Conservation (phyloP, 2,329 filamentous ascomycete species). For the Ilyonectria mors-panacis region DNA sequence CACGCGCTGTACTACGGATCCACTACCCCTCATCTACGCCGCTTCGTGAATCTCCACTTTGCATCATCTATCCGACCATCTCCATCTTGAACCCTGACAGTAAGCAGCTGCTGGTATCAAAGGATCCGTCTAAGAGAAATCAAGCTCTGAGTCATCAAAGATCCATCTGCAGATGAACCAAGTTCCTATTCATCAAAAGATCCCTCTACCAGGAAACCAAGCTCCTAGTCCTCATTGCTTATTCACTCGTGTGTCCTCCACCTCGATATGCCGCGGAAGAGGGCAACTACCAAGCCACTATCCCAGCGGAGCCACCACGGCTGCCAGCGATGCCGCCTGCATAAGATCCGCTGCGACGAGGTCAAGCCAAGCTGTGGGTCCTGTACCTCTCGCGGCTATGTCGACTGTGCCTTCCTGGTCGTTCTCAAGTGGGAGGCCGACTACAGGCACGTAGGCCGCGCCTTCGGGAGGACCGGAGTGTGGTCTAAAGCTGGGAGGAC, state of each 20-base stretch:
- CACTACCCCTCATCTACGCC: background rate
- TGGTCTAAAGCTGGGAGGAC: slow-evolving; percentile 43
- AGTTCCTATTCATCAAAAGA: too few species aligned
- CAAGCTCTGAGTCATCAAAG: too few species aligned
- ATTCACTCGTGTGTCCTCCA: too few species aligned
- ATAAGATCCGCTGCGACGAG: slow-evolving; percentile 45
- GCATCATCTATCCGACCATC: background rate
- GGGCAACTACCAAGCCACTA: slow-evolving; percentile 24
- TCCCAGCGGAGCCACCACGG: slow-evolving; percentile 42
- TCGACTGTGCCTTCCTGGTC: slow-evolving; percentile 29
- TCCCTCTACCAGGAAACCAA: too few species aligned
- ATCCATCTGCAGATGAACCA: too few species aligned
- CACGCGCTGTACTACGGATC: background rate
- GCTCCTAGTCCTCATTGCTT: too few species aligned
- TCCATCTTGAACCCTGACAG: background rate
- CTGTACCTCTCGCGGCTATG: slow-evolving; percentile 38
- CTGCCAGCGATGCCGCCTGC: slow-evolving; percentile 43
- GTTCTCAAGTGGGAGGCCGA: slow-evolving; percentile 50
- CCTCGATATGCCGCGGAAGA: slow-evolving; percentile 15
- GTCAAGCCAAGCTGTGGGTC: slow-evolving; percentile 38
- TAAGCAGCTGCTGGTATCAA: too few species aligned
- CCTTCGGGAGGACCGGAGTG: slow-evolving; percentile 50
- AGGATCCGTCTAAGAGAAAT: background rate
- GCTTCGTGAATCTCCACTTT: background rate
- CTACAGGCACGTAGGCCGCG: slow-evolving; percentile 43